Evolutionary conservation across 352 stramenopile genomes (phyloP), one percentile per base, ranked within the genome.

Genomic region (Pythium diclinum): DNA sequence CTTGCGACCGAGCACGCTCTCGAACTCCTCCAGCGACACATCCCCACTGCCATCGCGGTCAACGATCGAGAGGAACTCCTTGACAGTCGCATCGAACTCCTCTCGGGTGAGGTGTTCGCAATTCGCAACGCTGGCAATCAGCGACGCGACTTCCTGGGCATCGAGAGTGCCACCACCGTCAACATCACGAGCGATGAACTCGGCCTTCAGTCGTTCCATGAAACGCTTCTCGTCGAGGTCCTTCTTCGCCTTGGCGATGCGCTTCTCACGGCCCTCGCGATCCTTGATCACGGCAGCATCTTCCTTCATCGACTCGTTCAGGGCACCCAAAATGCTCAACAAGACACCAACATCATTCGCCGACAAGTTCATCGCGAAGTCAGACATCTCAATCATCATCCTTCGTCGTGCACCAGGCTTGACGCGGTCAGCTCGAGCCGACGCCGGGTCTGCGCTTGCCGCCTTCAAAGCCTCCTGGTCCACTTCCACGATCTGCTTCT

Each of bases 11-110:
- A 96, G 63, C 2, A 85, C 80, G 17, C 56, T 78, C 60, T 91
- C 78, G 65, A 96, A 96, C 53, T 96, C 87, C 23, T 94, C 84
- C 28, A 94, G 60, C 6, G 86, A 94, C 23, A 96, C 83, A 59
- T 96, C 87, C 19, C 86, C 86, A 51, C 86, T 94, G 40, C 78
- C 70, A 42, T 96, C 86, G 32, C 71, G 78, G 60, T 96, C 87
- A 19, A 96, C 86, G 61, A 94, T 88, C 23, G 61, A 69, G 25
- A 91, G 74, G 66, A 93, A 91, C 44, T 92, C 84, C 23, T 71
- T 69, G 21, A 96, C 80, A 1, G 79, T 92, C 28, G 74, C 77
- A 57, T 94, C 71, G 32, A 94, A 91, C 56, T 96, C 87, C 11
- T 87, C 68, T 16, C 77, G 81, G 0, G 86, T 96, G 56, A 96